phyloP scores from a whole-genome alignment of 768 basidiomycete species.

The Peribolospora kevripleyi region DNA sequence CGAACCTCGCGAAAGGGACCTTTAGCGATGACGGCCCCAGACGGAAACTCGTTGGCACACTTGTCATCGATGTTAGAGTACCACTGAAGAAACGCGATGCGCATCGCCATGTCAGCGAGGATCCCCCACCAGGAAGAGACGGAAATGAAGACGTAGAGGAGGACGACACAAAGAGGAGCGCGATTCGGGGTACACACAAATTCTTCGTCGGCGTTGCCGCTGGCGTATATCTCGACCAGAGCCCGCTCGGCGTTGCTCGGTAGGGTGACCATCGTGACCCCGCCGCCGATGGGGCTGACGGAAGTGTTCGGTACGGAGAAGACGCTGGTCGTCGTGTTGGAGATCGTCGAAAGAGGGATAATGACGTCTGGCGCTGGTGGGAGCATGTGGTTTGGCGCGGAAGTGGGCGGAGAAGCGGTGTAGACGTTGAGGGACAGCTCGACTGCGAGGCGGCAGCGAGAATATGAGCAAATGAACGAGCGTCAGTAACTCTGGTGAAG shows the following conservation, averaged over 20 bases:
- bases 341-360: background rate
- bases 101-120: background rate
- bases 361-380: background rate
- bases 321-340: background rate
- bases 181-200: background rate
- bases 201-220: background rate
- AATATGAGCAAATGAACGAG: too few relatives aligned
- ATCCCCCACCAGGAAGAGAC: background rate
- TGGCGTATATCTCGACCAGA: background rate
- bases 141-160: background rate
- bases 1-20: slow-evolving; percentile 2
- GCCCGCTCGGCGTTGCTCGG: background rate
- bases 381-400: background rate
- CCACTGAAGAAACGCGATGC: background rate
- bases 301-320: too few relatives aligned
- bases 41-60: background rate
- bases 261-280: too few relatives aligned
- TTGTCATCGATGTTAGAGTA: background rate
- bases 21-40: background rate
- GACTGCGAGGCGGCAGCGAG: too few relatives aligned
- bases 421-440: too few relatives aligned
- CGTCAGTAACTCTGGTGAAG: too few relatives aligned
- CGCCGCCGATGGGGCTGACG: too few relatives aligned
- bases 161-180: background rate
- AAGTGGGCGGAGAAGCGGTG: too few relatives aligned